phyloP scores from a whole-genome alignment of 192 early-diverging fungal species.

The Coemansia sp. region DNA sequence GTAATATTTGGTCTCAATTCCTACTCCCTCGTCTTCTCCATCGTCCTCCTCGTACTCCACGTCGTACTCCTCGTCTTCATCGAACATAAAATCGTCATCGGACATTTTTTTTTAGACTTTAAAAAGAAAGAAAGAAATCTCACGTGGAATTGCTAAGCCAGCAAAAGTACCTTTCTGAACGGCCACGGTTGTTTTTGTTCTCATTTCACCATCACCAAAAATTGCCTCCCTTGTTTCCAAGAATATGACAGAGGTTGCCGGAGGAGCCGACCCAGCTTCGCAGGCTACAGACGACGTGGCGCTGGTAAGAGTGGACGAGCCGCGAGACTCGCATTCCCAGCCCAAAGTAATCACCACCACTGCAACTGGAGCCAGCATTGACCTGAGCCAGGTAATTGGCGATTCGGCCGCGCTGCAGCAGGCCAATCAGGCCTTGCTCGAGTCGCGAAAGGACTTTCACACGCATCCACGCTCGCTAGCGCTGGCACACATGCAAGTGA shows the following conservation, averaged over 20 bases:
- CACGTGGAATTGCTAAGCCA: no score
- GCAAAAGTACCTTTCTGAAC: no score
- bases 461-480: constrained; percentile 48
- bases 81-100: constrained; percentile 52
- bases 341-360: constrained; percentile 32
- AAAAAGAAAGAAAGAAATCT: no score
- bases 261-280: background rate
- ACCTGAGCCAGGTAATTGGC: constrained; percentile 39
- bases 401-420: constrained; percentile 4
- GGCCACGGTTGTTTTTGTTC: no score
- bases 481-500: constrained; percentile 41
- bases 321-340: constrained; percentile 18
- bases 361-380: constrained; percentile 34
- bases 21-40: constrained; percentile 22
- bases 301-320: constrained; percentile 27
- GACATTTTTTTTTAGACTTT: no score
- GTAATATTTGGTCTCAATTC: constrained; percentile 50
- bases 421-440: constrained; percentile 28
- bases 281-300: constrained; percentile 1
- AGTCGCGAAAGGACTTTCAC: constrained; percentile 45
- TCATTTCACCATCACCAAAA: no score
- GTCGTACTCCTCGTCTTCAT: constrained; percentile 34
- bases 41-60: constrained; percentile 50
- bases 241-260: constrained; percentile 41
- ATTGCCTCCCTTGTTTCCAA: no score